Percentiles rank a stretch among this genome's conserved stretches.
Evolutionary conservation across 2,329 filamentous ascomycete genomes (phyloP).

Genomic region (Fusarium bulbicola): DNA sequence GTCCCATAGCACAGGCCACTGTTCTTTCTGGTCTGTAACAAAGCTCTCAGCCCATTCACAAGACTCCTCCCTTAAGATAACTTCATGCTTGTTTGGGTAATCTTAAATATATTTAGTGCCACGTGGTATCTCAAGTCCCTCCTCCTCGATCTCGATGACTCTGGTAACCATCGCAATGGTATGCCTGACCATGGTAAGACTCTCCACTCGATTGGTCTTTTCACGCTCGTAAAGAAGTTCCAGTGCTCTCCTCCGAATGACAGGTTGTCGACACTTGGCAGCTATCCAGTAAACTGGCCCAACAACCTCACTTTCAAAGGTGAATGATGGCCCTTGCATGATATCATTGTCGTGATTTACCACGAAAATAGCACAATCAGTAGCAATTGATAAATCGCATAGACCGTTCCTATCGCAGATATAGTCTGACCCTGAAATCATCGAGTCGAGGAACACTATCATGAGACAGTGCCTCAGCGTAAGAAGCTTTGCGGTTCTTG

Average conservation of each 20-base stretch:
- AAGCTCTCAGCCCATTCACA: not conserved
- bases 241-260: not conserved
- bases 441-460: not conserved
- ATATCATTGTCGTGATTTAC: not conserved
- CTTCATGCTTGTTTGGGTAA: not conserved
- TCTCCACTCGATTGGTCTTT: not conserved
- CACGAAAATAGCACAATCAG: not conserved
- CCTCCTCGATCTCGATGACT: not conserved
- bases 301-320: not conserved
- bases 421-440: not conserved
- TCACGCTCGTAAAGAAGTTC: not conserved
- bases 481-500: not conserved
- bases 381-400: not conserved
- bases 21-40: not conserved
- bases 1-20: not conserved
- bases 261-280: not conserved
- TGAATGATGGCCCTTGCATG: not conserved
- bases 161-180: not conserved
- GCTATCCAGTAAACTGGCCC: not conserved
- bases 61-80: not conserved
- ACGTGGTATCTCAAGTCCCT: not conserved
- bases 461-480: not conserved
- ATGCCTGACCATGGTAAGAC: not conserved
- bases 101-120: not conserved
- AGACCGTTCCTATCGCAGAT: not conserved